These are phyloP conservation scores for Cytidiella melzeri DNA, from an alignment of 768 basidiomycete species.

Conservation along the genomic window DNA sequence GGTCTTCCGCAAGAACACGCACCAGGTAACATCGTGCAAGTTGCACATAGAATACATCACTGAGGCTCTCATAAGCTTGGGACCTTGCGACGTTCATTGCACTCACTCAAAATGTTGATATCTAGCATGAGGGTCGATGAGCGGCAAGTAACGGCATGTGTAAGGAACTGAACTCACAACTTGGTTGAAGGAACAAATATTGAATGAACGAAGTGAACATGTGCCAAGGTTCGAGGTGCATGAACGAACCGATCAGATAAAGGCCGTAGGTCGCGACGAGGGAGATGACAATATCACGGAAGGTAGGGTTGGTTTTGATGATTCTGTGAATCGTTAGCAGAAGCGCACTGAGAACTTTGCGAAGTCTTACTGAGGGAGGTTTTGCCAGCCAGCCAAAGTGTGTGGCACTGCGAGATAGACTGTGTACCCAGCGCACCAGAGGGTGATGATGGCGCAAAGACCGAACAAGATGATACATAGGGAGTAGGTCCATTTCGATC, in stretches of 20 bases:
- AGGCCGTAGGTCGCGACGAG: slow-evolving; percentile 73
- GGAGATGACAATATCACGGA: slow-evolving; percentile 82
- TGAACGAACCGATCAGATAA: slow-evolving; percentile 80
- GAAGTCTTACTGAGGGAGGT: slow-evolving; percentile 55
- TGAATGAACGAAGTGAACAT: slow-evolving; percentile 91
- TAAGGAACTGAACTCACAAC: slow-evolving; percentile 37
- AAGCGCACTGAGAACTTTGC: background rate
- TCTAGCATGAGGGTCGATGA: slow-evolving; percentile 30
- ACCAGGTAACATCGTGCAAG: slow-evolving; percentile 79
- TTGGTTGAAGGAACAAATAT: slow-evolving; percentile 87
- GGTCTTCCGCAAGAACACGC: slow-evolving; percentile 5
- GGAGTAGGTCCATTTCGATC: slow-evolving; percentile 82
- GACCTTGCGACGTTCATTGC: slow-evolving; percentile 1
- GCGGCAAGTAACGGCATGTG: background rate
- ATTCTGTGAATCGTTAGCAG: slow-evolving; percentile 32
- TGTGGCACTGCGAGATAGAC: slow-evolving; percentile 83
- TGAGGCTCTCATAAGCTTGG: slow-evolving; percentile 15
- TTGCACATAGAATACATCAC: slow-evolving; percentile 97
- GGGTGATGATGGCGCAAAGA: slow-evolving; percentile 67
- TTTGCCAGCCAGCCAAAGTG: slow-evolving; percentile 65
- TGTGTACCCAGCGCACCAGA: slow-evolving; percentile 89
- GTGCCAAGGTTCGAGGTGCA: slow-evolving; percentile 96
- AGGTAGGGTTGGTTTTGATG: slow-evolving; percentile 56
- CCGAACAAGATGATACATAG: slow-evolving; percentile 75
- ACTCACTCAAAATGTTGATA: slow-evolving; percentile 74